Conservation (phyloP, 2,329 filamentous ascomycete genomes). For the Trichoderma guizhouense region DNA sequence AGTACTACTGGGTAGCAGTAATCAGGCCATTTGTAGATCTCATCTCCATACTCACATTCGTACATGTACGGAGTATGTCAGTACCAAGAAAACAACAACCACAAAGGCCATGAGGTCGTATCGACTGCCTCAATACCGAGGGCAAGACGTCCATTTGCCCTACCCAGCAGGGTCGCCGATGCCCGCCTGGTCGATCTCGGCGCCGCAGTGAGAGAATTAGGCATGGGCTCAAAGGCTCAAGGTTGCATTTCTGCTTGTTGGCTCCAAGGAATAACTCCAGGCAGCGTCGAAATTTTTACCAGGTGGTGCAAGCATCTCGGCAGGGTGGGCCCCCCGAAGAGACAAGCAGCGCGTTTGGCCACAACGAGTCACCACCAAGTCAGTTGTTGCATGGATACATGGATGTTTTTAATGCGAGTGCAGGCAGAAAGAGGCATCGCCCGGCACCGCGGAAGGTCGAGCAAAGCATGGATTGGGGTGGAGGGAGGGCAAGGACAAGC, state of each 20-base stretch:
- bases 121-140: background rate
- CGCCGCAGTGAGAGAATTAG: background rate
- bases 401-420: background rate
- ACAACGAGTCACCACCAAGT: background rate
- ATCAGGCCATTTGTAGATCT: background rate
- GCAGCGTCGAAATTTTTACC: background rate
- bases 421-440: background rate
- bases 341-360: background rate
- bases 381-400: background rate
- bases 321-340: background rate
- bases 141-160: background rate
- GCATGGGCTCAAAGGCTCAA: background rate
- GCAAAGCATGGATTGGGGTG: background rate
- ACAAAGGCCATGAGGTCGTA: background rate
- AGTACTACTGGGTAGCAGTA: too few relatives aligned
- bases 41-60: background rate
- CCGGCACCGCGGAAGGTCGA: background rate
- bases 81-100: background rate
- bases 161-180: background rate
- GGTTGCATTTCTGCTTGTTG: background rate
- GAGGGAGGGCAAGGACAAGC: background rate
- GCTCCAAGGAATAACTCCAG: background rate
- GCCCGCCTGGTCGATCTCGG: background rate
- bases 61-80: background rate
- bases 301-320: background rate